phyloP scores from a whole-genome alignment of 192 early-diverging fungal species.

The Helicostylum pulchrum region DNA sequence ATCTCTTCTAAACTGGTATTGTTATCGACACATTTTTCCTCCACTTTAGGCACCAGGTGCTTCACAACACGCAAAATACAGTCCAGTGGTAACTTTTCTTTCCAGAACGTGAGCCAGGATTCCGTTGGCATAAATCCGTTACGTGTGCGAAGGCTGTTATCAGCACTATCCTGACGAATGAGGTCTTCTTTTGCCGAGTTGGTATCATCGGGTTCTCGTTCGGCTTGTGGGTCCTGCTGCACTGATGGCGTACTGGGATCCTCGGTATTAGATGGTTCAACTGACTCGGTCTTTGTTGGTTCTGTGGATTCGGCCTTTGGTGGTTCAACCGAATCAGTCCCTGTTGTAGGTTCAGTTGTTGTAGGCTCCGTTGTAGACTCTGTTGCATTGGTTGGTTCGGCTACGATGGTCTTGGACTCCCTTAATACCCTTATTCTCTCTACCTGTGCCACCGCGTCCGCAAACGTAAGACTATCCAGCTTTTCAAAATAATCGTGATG shows the following conservation, averaged over 20 bases:
- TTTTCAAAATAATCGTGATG: slow-evolving; percentile 68
- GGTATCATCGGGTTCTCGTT: no score
- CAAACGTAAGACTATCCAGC: slow-evolving; percentile 65
- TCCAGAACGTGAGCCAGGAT: slow-evolving; percentile 72
- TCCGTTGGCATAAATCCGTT: slow-evolving; percentile 66
- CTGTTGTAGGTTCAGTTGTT: neutral
- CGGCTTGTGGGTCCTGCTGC: no score
- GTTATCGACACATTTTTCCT: slow-evolving; percentile 52
- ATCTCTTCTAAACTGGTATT: slow-evolving; percentile 62
- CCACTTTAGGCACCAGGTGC: slow-evolving; percentile 65
- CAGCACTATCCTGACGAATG: no score
- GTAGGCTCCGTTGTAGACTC: neutral
- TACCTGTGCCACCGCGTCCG: slow-evolving; percentile 59
- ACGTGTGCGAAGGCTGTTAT: slow-evolving; percentile 38
- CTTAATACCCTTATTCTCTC: slow-evolving; percentile 50
- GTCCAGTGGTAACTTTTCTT: slow-evolving; percentile 64
- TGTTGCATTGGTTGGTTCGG: neutral
- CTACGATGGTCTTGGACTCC: neutral
- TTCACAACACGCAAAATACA: slow-evolving; percentile 64
- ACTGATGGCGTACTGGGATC: no score
- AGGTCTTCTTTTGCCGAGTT: no score
- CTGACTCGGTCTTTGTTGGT: no score
- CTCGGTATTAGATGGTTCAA: no score
- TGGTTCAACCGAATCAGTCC: no score
- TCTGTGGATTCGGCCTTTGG: no score